Conservation (phyloP, 805 yeast genomes). For the Saccharomyces kudriavzevii region DNA sequence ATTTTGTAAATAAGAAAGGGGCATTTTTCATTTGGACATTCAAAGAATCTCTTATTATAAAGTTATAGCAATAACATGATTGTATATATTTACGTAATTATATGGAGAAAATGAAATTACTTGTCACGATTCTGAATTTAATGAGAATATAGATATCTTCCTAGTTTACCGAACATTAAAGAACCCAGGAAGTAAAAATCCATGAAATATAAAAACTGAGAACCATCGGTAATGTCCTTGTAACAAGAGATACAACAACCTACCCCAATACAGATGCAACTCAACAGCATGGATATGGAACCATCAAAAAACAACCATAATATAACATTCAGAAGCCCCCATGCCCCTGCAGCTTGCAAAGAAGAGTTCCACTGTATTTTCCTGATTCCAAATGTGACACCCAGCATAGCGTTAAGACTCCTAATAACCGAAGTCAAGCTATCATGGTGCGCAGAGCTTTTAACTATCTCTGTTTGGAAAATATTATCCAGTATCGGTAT, state of each 20-base stretch:
- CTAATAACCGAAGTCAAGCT: slow-evolving; percentile 17
- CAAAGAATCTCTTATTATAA: neutral
- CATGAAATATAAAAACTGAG: slow-evolving; percentile 16
- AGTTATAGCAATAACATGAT: neutral
- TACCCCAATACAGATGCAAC: slow-evolving; percentile 23
- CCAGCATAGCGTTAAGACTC: slow-evolving; percentile 49
- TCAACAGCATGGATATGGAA: slow-evolving; percentile 43
- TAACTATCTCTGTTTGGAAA: slow-evolving; percentile 9
- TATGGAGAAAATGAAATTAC: neutral
- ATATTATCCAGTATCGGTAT: slow-evolving; percentile 38
- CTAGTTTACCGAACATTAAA: slow-evolving; percentile 57
- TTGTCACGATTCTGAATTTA: neutral
- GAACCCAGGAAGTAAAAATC: slow-evolving; percentile 57
- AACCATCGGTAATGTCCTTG: slow-evolving; percentile 15
- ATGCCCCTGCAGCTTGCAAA: slow-evolving; percentile 54
- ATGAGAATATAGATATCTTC: slow-evolving; percentile 40
- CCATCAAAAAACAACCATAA: slow-evolving; percentile 58
- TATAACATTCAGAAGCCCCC: slow-evolving; percentile 52
- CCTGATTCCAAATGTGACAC: slow-evolving; percentile 62
- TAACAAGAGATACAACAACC: slow-evolving; percentile 14
- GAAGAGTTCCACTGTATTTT: slow-evolving; percentile 62
- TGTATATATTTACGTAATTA: neutral
- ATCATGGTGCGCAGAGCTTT: slow-evolving; percentile 7
- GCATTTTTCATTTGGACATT: neutral
- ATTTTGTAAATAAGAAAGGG: neutral